A percentile compares a stretch with the other conserved stretches of the same genome.
These are phyloP conservation scores for Tephrocybe sp. DNA, from an alignment of 768 basidiomycete genomes.

Conservation along the genomic window DNA sequence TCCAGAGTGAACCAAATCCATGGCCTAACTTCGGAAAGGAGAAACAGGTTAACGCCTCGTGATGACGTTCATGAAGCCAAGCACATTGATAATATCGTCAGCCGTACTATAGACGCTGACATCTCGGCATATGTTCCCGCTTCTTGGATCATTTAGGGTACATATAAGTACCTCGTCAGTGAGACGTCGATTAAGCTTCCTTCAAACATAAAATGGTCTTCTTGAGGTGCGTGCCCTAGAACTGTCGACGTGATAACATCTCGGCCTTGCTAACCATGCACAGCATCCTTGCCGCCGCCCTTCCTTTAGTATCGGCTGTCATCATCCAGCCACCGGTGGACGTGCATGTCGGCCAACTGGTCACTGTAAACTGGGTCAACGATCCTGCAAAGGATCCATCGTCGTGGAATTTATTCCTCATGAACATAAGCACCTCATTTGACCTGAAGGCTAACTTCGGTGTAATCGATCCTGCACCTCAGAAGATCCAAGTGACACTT, in stretches of 20 bases:
- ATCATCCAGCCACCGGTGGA: slow-evolving; percentile 11
- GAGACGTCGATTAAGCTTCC: no score
- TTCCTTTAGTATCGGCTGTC: slow-evolving; percentile 9
- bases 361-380: slow-evolving; percentile 17
- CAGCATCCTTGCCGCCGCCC: not conserved
- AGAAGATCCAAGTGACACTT: slow-evolving; percentile 3
- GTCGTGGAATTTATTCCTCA: slow-evolving; percentile 17
- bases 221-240: not conserved
- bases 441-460: slow-evolving; percentile 19
- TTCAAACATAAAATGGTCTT: not conserved
- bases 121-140: no score
- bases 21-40: no score
- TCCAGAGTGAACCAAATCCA: no score
- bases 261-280: not conserved
- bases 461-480: slow-evolving; percentile 8
- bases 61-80: no score
- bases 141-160: no score
- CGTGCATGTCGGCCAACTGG: slow-evolving; percentile 11
- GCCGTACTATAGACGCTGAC: no score
- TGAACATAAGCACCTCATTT: slow-evolving; percentile 18
- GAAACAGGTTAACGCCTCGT: no score
- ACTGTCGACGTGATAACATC: not conserved
- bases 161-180: not conserved
- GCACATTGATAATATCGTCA: no score
- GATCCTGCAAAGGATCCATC: slow-evolving; percentile 9